phyloP scores from a whole-genome alignment of 1,284 basidiomycete species.

The Xerocomus minutiporus region DNA sequence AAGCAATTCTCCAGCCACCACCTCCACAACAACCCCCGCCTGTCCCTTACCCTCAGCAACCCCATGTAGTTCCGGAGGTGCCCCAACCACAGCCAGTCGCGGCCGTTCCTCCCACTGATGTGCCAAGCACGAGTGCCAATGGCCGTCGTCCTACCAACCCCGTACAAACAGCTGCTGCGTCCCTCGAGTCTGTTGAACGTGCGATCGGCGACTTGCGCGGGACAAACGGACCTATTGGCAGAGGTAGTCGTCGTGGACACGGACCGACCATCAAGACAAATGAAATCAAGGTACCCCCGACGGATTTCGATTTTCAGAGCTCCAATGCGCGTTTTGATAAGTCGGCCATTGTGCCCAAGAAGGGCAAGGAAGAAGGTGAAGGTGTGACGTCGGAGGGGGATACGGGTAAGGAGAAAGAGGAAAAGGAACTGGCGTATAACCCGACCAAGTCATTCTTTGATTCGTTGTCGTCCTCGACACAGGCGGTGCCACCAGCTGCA shows the following conservation, averaged over 20 bases:
- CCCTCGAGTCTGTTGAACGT: slow-evolving; percentile 73
- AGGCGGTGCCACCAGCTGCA: slow-evolving; percentile 32
- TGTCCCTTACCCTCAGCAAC: slow-evolving; percentile 27
- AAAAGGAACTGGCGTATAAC: slow-evolving; percentile 53
- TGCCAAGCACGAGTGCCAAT: slow-evolving; percentile 24
- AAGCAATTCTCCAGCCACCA: slow-evolving; percentile 25
- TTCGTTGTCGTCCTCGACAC: slow-evolving; percentile 57
- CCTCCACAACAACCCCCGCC: slow-evolving; percentile 24
- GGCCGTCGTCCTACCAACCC: slow-evolving; percentile 38
- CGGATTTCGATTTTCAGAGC: slow-evolving; percentile 73
- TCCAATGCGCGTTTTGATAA: slow-evolving; percentile 78
- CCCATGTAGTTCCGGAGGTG: slow-evolving; percentile 26
- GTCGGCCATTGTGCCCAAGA: slow-evolving; percentile 42
- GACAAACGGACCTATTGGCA: slow-evolving; percentile 40
- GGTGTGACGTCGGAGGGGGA: slow-evolving; percentile 18
- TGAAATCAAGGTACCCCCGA: slow-evolving; percentile 56
- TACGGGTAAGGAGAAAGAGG: slow-evolving; percentile 28
- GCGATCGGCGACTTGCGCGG: slow-evolving; percentile 73
- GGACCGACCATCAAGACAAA: slow-evolving; percentile 18
- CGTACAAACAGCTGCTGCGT: slow-evolving; percentile 67
- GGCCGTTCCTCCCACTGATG: slow-evolving; percentile 13
- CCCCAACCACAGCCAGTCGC: slow-evolving; percentile 22
- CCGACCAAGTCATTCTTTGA: slow-evolving; percentile 77
- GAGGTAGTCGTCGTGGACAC: slow-evolving; percentile 37
- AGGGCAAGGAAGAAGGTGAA: slow-evolving; percentile 31